Percentiles rank a stretch among this genome's conserved stretches.
Evolutionary conservation across 2,329 filamentous ascomycete genomes (phyloP).

Genomic region (Sporothrix humicola): DNA sequence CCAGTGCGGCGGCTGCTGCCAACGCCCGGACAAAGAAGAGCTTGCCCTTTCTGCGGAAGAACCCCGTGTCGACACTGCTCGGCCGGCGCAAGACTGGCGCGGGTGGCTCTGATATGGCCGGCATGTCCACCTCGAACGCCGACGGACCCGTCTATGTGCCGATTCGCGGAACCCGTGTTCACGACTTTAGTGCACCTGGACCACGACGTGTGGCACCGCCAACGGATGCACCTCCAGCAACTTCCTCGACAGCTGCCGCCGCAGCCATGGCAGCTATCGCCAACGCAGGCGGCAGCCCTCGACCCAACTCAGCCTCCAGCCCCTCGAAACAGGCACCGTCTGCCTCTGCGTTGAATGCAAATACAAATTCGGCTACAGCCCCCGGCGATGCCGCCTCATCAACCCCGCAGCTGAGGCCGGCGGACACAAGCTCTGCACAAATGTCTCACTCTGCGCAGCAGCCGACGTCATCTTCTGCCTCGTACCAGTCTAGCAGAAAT

Average conservation of each 20-base stretch:
- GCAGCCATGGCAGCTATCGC: constrained; percentile 32
- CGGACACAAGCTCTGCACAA: constrained; percentile 1
- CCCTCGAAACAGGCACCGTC: constrained; percentile 11
- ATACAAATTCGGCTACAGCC: background rate
- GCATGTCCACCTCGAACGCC: constrained; percentile 49
- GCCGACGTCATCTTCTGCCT: constrained; percentile 14
- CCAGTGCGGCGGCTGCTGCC: constrained; percentile 50
- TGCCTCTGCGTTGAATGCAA: too few species aligned
- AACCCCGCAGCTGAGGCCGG: background rate
- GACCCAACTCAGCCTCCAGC: constrained; percentile 4
- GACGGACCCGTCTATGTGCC: constrained; percentile 64
- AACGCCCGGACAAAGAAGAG: constrained; percentile 58
- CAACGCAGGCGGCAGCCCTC: constrained; percentile 2
- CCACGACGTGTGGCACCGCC: constrained; percentile 50
- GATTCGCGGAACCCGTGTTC: constrained; percentile 67
- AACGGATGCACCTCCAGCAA: constrained; percentile 37
- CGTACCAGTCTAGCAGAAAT: constrained; percentile 23
- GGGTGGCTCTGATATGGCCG: constrained; percentile 51
- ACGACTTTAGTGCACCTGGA: constrained; percentile 69
- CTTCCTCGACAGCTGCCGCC: constrained; percentile 28
- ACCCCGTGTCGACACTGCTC: constrained; percentile 64
- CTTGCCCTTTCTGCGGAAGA: constrained; percentile 61
- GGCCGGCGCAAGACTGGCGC: constrained; percentile 62
- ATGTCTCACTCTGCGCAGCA: constrained; percentile 30
- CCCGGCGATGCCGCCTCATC: background rate